Evolutionary conservation across 164 flowering plant species (phyloP).

Genomic region (Sedum album): DNA sequence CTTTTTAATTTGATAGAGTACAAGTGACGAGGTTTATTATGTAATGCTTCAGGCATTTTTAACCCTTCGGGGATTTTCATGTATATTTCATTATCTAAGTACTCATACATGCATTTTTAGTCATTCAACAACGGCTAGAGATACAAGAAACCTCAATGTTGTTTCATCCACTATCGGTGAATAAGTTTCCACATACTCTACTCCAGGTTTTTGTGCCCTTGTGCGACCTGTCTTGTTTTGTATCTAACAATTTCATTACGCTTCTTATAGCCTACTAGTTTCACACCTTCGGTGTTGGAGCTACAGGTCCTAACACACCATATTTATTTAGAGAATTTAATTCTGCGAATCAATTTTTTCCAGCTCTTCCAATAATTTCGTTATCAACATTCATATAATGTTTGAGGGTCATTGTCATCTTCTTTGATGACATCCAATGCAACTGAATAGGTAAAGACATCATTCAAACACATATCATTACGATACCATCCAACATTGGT

Average conservation of each 20-base stretch:
- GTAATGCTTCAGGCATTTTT: not conserved
- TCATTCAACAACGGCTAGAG: not conserved
- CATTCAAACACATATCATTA: not conserved
- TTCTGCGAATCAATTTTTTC: not conserved
- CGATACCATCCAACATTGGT: not conserved
- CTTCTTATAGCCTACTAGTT: not conserved
- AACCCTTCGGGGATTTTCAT: constrained; percentile 6
- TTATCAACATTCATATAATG: not conserved
- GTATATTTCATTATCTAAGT: not conserved
- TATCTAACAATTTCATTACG: constrained; percentile 3
- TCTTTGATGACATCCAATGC: not conserved
- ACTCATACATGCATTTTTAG: not conserved
- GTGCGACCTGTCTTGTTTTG: not conserved
- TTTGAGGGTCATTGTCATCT: not conserved
- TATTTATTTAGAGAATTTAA: not conserved
- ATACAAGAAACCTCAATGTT: not conserved
- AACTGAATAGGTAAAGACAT: not conserved
- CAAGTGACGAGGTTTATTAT: too few relatives aligned
- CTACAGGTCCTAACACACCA: too few relatives aligned
- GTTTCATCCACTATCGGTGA: not conserved
- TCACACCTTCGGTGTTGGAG: too few relatives aligned
- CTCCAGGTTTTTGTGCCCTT: not conserved
- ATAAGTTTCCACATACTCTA: not conserved
- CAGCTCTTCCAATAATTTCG: not conserved
- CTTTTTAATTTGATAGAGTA: too few relatives aligned